phyloP scores from a whole-genome alignment of 208 protist genomes.

The Tritrichomonas musculus region DNA sequence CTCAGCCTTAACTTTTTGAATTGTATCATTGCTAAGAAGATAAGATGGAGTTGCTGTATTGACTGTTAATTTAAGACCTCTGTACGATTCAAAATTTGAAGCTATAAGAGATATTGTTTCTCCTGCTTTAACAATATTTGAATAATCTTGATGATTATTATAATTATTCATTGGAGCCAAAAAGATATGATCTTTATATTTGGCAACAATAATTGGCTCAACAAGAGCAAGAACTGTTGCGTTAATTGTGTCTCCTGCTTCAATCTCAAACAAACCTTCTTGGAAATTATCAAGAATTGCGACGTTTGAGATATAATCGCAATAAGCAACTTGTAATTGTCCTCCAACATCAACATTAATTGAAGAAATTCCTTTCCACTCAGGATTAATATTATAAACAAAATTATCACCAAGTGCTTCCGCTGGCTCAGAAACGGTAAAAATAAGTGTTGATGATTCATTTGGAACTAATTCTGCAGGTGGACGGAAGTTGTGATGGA shows the following conservation, averaged over 20 bases:
- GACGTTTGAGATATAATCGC: not conserved
- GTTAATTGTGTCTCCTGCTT: not conserved
- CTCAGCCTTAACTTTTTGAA: not conserved
- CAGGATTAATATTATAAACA: not conserved
- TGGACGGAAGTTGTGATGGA: not conserved
- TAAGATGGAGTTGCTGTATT: not conserved
- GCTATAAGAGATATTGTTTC: not conserved
- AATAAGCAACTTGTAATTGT: not conserved
- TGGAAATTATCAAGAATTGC: not conserved
- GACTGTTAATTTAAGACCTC: not conserved
- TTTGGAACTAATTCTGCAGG: not conserved
- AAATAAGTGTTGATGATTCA: not conserved
- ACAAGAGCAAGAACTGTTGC: not conserved
- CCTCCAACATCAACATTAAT: not conserved
- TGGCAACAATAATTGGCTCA: not conserved
- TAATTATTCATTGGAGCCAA: not conserved
- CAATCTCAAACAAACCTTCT: not conserved
- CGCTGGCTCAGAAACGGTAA: not conserved
- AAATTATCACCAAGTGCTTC: not conserved
- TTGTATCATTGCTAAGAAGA: not conserved
- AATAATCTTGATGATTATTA: not conserved
- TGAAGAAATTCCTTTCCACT: not conserved
- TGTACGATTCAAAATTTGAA: not conserved
- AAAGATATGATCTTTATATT: not conserved
- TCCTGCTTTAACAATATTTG: not conserved